Base-by-base conservation (phyloP, 352 stramenopile species). In the Paralagenidium karlingii region DNA sequence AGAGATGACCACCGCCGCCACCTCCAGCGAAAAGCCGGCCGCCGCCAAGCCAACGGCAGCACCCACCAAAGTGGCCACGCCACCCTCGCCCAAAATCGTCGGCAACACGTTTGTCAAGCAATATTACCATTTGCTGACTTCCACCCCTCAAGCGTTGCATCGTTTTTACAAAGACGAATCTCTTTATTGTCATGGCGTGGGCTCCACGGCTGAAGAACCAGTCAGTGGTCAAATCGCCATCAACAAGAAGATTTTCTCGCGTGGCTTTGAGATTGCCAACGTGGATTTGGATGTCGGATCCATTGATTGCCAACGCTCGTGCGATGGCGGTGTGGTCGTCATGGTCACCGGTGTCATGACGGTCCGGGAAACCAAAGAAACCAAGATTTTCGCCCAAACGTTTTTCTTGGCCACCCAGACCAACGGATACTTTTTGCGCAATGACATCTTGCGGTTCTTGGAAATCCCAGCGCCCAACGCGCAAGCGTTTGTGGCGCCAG, bases 81-180 rank as follows among this genome's bases (percentile, higher is more conserved):
- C 52, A 31, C n/a, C n/a, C n/a, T n/a, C n/a, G n/a, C 76, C 76
- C 27, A 61, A 58, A 44, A 73, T 61, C 36, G 78, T 92, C 38
- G 78, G 78, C 43, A 85, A 76, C 54, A 79, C 78, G 26, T 92
- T 92, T 53, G 86, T 92, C 65, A 74, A 74, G 38, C 78, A 92
- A 63, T 92, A 92, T 62, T 92, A 92, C 60, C 74, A 87, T 46
- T 70, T 92, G 38, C 55, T 92, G 46, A 75, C 73, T 40, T 85
- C 88, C 49, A 69, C 84, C 40, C 78, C 78, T 42, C 66, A 76
- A 49, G 86, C 68, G 34, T 60, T 92, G 41, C 78, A 92, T 52
- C 78, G 78, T 31, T 92, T 92, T 51, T 92, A 92, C 55, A 92
- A 92, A 73, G 62, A 80, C 38, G 73, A 88, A 45, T 84, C 66